Base-by-base conservation (phyloP, 2,329 filamentous ascomycete genomes). In the Clonostachys rosea region DNA sequence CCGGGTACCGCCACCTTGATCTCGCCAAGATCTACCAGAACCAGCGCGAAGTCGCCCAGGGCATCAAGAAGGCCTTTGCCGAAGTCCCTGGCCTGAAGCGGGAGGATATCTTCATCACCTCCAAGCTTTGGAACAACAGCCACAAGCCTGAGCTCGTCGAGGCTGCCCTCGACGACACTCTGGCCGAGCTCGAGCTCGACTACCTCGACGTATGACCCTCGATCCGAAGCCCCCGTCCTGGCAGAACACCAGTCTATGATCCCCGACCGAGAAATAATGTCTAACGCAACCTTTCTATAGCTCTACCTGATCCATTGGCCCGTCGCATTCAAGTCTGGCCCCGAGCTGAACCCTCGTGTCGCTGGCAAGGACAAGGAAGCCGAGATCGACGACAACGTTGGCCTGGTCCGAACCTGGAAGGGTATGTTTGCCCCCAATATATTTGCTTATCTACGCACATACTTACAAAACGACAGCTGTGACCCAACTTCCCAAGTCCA, bases 231-330 rank as follows among this genome's bases (percentile, higher is more conserved):
- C 40, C 16, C 39, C 35, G 20, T 20, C 20, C 20, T 8, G 39
- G 35, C 41, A 30, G 18, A n/a, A 16, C 14, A 42, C 14, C 10
- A 40, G 14, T 3, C 24, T 30, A 8, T 9, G 24, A 30, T 30
- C 8, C 9, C 24, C 9, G 24, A 30, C 9, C 24, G 24, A 30
- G 24, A 30, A 9, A 30, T 30, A 30, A 42, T 34, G n/a, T 11
- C 42, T 43, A 18, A 46, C 46, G 24, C 7, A 37, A 33, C 16
- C 24, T 14, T 6, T 34, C 24, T 5, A 4, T 11, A 73, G 69
- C 71, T 83, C 24, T 83, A 80, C 66, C 72, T 84, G 47, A 81
- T 84, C 60, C 80, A 84, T 69, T 85, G 81, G 80, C 82, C 82
- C 24, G 69, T 75, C 40, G 66, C 70, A 40, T 74, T 75, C 56